Evolutionary conservation across 805 yeast species (phyloP).

Genomic region (Starmerella apis): DNA sequence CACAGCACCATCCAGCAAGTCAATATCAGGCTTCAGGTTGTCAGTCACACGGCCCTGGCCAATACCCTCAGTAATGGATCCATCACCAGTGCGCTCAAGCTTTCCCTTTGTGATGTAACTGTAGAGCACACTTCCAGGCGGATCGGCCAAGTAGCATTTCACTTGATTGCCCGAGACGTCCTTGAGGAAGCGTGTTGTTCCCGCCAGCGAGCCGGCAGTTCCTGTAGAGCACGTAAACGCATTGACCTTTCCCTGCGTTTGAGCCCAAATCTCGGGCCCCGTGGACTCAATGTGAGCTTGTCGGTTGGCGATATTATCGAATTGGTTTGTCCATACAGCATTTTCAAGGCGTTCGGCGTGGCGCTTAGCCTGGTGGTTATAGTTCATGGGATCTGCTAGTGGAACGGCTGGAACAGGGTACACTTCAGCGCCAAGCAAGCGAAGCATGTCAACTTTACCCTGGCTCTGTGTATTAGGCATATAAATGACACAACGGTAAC

Average conservation of each 20-base stretch:
- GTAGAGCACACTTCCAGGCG: slow-evolving; percentile 83
- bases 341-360: slow-evolving; percentile 68
- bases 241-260: slow-evolving; percentile 63
- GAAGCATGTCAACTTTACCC: slow-evolving; percentile 62
- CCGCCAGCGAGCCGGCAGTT: slow-evolving; percentile 89
- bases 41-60: slow-evolving; percentile 91
- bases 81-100: slow-evolving; percentile 56
- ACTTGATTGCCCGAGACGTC: slow-evolving; percentile 51
- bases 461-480: slow-evolving; percentile 88
- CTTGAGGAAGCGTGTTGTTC: slow-evolving; percentile 69
- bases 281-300: slow-evolving; percentile 83
- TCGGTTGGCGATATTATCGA: slow-evolving; percentile 78
- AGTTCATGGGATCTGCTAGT: slow-evolving; percentile 68
- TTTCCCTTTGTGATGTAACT: slow-evolving; percentile 66
- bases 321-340: slow-evolving; percentile 90
- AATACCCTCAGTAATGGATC: slow-evolving; percentile 89
- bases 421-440: slow-evolving; percentile 74
- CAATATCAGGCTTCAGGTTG: slow-evolving; percentile 64
- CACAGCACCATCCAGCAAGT: slow-evolving; percentile 67
- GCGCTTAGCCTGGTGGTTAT: slow-evolving; percentile 75
- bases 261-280: slow-evolving; percentile 89
- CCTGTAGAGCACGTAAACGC: slow-evolving; percentile 89
- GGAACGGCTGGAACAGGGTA: slow-evolving; percentile 84
- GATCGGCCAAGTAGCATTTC: slow-evolving; percentile 71
- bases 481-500: slow-evolving; percentile 74